Evolutionary conservation across 441 rosid species (phyloP).

Genomic region (Corymbia citriodora): DNA sequence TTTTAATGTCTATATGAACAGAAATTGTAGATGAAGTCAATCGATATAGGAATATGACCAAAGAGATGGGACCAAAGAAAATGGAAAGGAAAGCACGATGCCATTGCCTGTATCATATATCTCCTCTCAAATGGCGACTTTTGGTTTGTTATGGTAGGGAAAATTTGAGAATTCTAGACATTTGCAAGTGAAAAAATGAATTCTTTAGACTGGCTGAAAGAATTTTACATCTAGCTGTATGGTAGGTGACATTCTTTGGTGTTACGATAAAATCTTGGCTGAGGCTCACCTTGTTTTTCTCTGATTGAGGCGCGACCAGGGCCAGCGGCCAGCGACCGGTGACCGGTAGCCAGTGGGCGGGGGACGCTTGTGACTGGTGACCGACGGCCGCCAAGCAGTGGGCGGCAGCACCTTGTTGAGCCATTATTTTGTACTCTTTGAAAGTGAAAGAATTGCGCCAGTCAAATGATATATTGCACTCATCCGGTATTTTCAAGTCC

Average conservation of each 20-base stretch:
- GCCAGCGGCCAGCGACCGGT: too few relatives aligned
- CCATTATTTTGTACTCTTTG: too few relatives aligned
- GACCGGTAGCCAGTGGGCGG: too few relatives aligned
- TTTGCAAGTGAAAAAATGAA: not conserved
- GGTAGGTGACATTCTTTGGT: not conserved
- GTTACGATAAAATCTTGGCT: accelerated
- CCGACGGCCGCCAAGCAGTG: too few relatives aligned
- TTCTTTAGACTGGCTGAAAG: not conserved
- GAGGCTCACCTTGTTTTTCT: not conserved
- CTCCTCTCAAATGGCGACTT: not conserved
- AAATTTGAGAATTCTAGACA: not conserved
- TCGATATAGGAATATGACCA: not conserved
- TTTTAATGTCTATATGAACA: not conserved
- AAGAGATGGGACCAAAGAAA: not conserved
- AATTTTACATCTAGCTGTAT: not conserved
- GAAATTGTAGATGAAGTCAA: not conserved
- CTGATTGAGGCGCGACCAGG: not conserved
- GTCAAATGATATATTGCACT: too few relatives aligned
- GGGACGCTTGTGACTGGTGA: too few relatives aligned
- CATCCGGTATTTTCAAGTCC: too few relatives aligned
- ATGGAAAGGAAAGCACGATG: not conserved
- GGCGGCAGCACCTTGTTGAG: too few relatives aligned
- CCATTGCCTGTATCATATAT: accelerated
- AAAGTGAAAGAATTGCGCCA: too few relatives aligned
- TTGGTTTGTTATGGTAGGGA: not conserved